Percentiles rank a stretch among this genome's conserved stretches.
These are phyloP conservation scores for Cupressus sempervirens DNA, from an alignment of 75 land plant species.

Conservation along the genomic window DNA sequence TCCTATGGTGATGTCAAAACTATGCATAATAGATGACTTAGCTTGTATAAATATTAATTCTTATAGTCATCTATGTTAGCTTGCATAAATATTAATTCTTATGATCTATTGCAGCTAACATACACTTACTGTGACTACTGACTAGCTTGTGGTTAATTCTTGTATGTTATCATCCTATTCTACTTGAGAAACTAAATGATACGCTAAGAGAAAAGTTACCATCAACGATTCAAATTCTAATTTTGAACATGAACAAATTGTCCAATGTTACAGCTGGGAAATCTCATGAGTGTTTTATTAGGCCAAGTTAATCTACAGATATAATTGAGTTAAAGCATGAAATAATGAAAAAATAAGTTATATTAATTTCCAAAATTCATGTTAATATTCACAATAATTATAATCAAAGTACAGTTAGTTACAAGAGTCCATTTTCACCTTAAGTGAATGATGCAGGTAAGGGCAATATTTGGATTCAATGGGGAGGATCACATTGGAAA, in stretches of 20 bases:
- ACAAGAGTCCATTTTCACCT: neutral
- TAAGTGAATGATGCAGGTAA: conserved; percentile 53
- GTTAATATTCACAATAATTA: neutral
- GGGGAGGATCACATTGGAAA: conserved; percentile 95
- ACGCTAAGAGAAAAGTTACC: neutral
- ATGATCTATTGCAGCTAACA: neutral
- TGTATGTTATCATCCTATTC: neutral
- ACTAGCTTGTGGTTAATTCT: neutral
- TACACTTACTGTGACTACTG: neutral
- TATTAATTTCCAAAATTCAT: neutral
- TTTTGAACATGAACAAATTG: no score
- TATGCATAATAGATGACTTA: neutral
- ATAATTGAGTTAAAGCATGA: neutral
- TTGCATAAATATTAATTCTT: no score
- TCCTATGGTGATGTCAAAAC: no score
- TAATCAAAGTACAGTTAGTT: neutral
- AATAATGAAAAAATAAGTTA: neutral
- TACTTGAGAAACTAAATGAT: neutral
- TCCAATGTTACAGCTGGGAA: neutral
- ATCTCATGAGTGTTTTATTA: neutral
- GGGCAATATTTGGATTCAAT: conserved; percentile 89
- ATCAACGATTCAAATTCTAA: neutral
- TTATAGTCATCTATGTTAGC: no score
- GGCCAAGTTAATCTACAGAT: neutral
- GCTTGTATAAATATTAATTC: neutral